These are phyloP conservation scores for Corymbia citriodora DNA, from an alignment of 441 rosid genomes.

Conservation along the genomic window DNA sequence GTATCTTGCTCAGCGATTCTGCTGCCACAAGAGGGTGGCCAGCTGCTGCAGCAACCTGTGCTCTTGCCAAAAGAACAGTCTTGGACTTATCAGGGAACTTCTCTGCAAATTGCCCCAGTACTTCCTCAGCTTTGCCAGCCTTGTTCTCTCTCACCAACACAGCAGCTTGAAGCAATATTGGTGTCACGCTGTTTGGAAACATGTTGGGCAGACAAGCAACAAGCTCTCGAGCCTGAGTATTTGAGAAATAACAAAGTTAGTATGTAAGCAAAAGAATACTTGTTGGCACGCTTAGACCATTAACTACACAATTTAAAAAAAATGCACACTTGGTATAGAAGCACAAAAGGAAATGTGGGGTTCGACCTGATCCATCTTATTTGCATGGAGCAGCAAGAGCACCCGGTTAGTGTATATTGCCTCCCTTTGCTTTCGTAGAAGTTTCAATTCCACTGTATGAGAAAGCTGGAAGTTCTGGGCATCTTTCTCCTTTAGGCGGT, in stretches of 20 bases:
- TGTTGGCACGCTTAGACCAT: neutral
- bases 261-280: neutral
- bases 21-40: slow-evolving; percentile 77
- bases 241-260: slow-evolving; percentile 4
- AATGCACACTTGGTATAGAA: neutral
- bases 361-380: slow-evolving; percentile 11
- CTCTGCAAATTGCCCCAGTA: slow-evolving; percentile 61
- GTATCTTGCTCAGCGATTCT: slow-evolving; percentile 61
- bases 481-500: slow-evolving; percentile 69
- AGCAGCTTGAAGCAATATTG: slow-evolving; percentile 81
- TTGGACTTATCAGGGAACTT: slow-evolving; percentile 65
- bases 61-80: slow-evolving; percentile 70
- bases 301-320: neutral
- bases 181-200: slow-evolving; percentile 58
- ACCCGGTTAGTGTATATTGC: slow-evolving; percentile 69
- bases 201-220: slow-evolving; percentile 49
- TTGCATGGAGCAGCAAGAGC: slow-evolving; percentile 81
- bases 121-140: slow-evolving; percentile 75
- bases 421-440: slow-evolving; percentile 68
- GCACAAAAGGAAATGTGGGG: neutral
- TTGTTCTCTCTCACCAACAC: slow-evolving; percentile 79
- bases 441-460: slow-evolving; percentile 59
- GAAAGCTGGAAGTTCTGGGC: slow-evolving; percentile 58
- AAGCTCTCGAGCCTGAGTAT: slow-evolving; percentile 78
- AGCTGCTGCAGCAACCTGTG: slow-evolving; percentile 86